phyloP scores from a whole-genome alignment of 495 filamentous ascomycete genomes.

The Copromyces sp. region DNA sequence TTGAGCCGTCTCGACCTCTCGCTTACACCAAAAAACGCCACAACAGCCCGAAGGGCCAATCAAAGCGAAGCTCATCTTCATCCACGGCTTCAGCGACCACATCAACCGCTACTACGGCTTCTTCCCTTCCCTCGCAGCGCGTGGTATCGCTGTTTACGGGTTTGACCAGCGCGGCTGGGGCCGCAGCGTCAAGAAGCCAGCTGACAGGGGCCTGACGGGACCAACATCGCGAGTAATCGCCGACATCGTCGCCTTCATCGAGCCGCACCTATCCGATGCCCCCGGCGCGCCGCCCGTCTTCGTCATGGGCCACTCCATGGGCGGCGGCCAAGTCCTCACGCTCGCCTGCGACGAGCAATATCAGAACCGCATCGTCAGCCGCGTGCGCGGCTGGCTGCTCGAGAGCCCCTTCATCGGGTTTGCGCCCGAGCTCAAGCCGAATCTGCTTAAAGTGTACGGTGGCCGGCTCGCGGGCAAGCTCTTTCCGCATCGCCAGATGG shows the following conservation, averaged over 20 bases:
- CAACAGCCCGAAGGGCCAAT: conserved; percentile 39
- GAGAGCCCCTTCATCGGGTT: conserved; percentile 65
- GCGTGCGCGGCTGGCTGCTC: conserved; percentile 54
- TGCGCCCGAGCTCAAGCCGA: conserved; percentile 49
- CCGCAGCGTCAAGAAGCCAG: conserved; percentile 32
- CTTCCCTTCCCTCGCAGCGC: conserved; percentile 56
- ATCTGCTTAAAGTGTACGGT: conserved; percentile 40
- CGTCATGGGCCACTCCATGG: conserved; percentile 76
- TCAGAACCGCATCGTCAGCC: conserved; percentile 29
- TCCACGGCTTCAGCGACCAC: conserved; percentile 89
- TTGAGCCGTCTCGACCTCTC: neutral
- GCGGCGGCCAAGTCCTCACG: conserved; percentile 60
- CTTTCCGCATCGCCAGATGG: conserved; percentile 50
- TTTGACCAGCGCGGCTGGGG: conserved; percentile 76
- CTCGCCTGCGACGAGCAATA: conserved; percentile 32
- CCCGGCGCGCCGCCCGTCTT: conserved; percentile 49
- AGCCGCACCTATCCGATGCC: conserved; percentile 24
- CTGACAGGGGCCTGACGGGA: conserved; percentile 58
- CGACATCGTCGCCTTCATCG: conserved; percentile 66
- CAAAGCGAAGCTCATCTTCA: conserved; percentile 60
- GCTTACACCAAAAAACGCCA: conserved; percentile 1
- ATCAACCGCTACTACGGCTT: conserved; percentile 61
- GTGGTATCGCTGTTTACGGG: conserved; percentile 59
- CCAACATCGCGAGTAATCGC: conserved; percentile 58
- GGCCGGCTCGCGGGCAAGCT: conserved; percentile 56